Evolutionary conservation across 805 yeast species (phyloP).

Genomic region (Kodamaea restingae): DNA sequence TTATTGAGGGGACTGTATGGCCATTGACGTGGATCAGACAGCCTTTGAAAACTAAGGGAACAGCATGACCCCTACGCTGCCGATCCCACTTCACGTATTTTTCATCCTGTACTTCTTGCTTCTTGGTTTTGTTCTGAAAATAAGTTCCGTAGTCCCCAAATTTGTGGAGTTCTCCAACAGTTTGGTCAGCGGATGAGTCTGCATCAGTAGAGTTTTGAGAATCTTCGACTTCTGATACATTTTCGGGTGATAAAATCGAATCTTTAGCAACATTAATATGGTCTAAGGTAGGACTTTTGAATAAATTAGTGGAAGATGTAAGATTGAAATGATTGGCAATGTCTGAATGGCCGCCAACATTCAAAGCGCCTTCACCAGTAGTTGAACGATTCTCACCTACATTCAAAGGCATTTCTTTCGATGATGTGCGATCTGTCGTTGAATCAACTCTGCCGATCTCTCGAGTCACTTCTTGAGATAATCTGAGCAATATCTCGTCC

Average conservation of each 20-base stretch:
- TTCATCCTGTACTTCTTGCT: constrained; percentile 58
- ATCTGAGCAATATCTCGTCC: constrained; percentile 16
- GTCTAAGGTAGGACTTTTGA: no score
- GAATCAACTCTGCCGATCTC: no score
- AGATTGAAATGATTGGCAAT: no score
- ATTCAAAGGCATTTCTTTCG: no score
- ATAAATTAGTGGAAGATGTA: no score
- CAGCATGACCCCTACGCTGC: constrained; percentile 22
- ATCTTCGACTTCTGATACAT: neutral
- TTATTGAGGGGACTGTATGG: constrained; percentile 75
- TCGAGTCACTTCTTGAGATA: neutral
- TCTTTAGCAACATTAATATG: no score
- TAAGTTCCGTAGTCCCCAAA: constrained; percentile 71
- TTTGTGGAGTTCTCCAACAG: constrained; percentile 33
- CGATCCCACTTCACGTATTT: constrained; percentile 48
- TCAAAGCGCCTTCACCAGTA: no score
- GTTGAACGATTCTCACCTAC: no score
- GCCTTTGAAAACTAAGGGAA: constrained; percentile 48
- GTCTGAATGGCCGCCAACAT: no score
- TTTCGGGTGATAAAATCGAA: no score
- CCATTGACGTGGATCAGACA: constrained; percentile 85
- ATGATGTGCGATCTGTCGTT: no score
- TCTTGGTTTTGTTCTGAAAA: constrained; percentile 53
- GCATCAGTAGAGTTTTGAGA: neutral
- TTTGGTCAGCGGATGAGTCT: neutral